These are phyloP conservation scores for Dictyostelium purpureum DNA, from an alignment of 78 protist species.

Conservation along the genomic window DNA sequence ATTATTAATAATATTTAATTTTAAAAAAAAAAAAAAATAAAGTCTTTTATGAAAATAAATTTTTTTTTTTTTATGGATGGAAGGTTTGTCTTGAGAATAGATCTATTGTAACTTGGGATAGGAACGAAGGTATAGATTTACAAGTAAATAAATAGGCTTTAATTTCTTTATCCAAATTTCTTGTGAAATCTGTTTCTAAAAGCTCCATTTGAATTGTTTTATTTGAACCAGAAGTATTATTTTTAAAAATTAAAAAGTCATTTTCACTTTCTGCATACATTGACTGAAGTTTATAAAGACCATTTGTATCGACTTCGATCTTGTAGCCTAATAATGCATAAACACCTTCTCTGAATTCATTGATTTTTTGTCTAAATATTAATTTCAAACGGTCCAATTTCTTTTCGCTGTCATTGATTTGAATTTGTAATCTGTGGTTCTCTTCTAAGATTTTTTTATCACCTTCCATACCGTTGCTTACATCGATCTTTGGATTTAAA, in stretches of 20 bases:
- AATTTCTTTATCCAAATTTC: constrained; percentile 48
- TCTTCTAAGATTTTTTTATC: constrained; percentile 45
- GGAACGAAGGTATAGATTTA: constrained; percentile 77
- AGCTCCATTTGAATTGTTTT: constrained; percentile 33
- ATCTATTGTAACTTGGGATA: constrained; percentile 33
- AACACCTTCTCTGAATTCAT: constrained; percentile 73
- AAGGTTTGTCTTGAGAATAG: constrained; percentile 40
- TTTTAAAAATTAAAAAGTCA: constrained; percentile 65
- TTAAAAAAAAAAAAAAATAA: too few relatives aligned
- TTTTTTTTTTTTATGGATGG: constrained; percentile 40
- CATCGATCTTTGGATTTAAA: neutral
- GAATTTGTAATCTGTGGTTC: constrained; percentile 34
- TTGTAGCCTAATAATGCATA: constrained; percentile 54
- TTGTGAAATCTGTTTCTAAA: constrained; percentile 66
- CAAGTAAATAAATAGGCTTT: constrained; percentile 55
- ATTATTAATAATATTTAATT: too few relatives aligned
- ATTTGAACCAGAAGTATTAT: neutral
- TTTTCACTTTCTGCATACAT: constrained; percentile 65
- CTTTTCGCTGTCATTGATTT: constrained; percentile 46
- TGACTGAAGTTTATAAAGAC: constrained; percentile 46
- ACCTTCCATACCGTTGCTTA: neutral
- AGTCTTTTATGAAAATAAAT: too few relatives aligned
- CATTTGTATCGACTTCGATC: constrained; percentile 48
- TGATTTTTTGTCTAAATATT: constrained; percentile 46
- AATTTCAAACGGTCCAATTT: constrained; percentile 41